Percentiles rank a stretch among this genome's conserved stretches.
phyloP scores from a whole-genome alignment of 2,329 filamentous ascomycete species.

The Calonectria naviculata region DNA sequence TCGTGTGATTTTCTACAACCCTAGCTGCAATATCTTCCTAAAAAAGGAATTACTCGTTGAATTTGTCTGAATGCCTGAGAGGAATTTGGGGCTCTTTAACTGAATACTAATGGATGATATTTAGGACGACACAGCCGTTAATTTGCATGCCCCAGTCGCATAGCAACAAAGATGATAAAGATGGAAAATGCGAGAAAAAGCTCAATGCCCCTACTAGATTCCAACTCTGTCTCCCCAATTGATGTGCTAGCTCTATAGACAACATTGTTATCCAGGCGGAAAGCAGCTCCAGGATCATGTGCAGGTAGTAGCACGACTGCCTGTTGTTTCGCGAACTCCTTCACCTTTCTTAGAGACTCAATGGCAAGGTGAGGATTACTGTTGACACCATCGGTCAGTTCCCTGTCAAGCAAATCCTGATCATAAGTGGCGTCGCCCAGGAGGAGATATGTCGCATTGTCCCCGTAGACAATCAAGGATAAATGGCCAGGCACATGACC shows the following conservation, averaged over 20 bases:
- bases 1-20: no score
- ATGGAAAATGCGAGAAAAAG: not conserved
- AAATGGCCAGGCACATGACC: not conserved
- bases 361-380: not conserved
- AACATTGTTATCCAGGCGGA: not conserved
- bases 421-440: not conserved
- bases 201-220: not conserved
- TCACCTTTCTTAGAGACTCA: not conserved
- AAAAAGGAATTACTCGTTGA: no score
- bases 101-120: no score
- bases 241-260: not conserved
- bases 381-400: not conserved
- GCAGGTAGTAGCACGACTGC: not conserved
- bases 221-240: no score
- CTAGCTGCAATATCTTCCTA: no score
- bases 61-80: no score
- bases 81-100: no score
- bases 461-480: not conserved
- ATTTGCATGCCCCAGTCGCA: not conserved
- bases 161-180: not conserved
- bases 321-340: not conserved
- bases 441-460: not conserved
- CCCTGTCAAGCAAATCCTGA: not conserved
- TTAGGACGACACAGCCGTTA: not conserved
- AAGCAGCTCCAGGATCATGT: not conserved